Evolutionary conservation across 306 rosid species (phyloP).

Genomic region (Trifolium repens): DNA sequence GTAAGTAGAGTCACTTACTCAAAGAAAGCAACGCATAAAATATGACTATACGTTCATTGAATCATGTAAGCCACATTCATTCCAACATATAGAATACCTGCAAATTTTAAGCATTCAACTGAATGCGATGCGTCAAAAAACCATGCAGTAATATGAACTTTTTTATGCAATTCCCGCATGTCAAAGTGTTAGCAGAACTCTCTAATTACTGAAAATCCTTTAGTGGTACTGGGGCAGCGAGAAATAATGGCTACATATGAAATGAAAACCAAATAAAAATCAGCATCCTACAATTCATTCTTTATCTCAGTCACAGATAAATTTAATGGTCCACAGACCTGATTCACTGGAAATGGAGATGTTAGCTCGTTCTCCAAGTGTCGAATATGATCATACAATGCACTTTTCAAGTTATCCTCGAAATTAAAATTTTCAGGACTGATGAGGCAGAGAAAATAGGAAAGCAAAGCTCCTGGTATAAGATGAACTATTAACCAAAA

Average conservation of each 20-base stretch:
- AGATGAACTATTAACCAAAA: conserved; percentile 31
- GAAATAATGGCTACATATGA: conserved; percentile 11
- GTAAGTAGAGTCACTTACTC: no score
- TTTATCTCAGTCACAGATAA: conserved; percentile 13
- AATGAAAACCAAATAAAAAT: conserved; percentile 24
- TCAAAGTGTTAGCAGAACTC: no score
- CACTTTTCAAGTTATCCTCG: conserved; percentile 61
- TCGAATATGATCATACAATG: conserved; percentile 58
- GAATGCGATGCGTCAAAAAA: no score
- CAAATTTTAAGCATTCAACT: no score
- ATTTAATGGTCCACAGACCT: conserved; percentile 55
- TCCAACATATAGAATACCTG: no score
- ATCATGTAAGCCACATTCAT: no score
- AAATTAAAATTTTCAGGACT: conserved; percentile 44
- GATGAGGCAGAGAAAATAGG: conserved; percentile 73
- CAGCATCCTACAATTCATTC: conserved; percentile 21
- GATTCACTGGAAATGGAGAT: conserved; percentile 66
- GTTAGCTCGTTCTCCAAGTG: conserved; percentile 54
- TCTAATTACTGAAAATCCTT: no score
- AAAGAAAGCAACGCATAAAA: no score
- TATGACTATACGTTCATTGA: no score
- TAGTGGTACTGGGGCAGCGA: no score
- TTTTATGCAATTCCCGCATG: no score
- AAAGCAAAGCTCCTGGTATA: conserved; percentile 88
- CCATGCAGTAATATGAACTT: no score